These are phyloP conservation scores for Raffaelea albimanens DNA, from an alignment of 2,329 filamentous ascomycete genomes.

Conservation along the genomic window DNA sequence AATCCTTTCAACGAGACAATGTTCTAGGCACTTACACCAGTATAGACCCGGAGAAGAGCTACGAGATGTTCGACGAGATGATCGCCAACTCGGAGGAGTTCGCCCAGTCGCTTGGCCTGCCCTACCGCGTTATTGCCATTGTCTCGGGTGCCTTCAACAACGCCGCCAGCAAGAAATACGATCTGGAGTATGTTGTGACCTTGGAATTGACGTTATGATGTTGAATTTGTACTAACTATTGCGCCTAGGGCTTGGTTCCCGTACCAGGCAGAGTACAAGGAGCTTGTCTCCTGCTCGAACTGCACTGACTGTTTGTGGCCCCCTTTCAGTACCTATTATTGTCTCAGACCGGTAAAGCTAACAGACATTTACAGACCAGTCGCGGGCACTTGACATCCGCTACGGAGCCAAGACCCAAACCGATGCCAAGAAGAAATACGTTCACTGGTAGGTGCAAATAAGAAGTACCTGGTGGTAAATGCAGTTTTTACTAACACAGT, in stretches of 20 bases:
- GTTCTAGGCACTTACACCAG: slow-evolving; percentile 45
- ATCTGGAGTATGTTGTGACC: slow-evolving; percentile 53
- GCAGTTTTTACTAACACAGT: background rate
- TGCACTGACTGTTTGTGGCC: slow-evolving; percentile 64
- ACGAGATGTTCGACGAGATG: slow-evolving; percentile 92
- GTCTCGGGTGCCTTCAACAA: slow-evolving; percentile 95
- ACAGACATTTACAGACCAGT: slow-evolving; percentile 50
- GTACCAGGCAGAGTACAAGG: slow-evolving; percentile 96
- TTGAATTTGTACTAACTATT: background rate
- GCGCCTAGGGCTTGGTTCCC: slow-evolving; percentile 63
- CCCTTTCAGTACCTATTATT: background rate
- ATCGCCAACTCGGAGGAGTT: slow-evolving; percentile 86
- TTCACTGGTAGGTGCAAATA: slow-evolving; percentile 51
- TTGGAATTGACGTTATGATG: background rate
- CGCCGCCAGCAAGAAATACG: slow-evolving; percentile 78
- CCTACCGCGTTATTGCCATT: slow-evolving; percentile 87
- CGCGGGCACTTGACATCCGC: slow-evolving; percentile 83
- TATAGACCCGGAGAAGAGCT: slow-evolving; percentile 81
- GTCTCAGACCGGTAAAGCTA: background rate
- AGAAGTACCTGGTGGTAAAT: background rate
- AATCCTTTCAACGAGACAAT: background rate
- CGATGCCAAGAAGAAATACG: slow-evolving; percentile 78
- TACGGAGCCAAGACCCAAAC: slow-evolving; percentile 82
- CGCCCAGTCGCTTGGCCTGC: slow-evolving; percentile 79
- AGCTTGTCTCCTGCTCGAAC: slow-evolving; percentile 94